phyloP scores from a whole-genome alignment of 345 rosid species.

The Linum trigynum region DNA sequence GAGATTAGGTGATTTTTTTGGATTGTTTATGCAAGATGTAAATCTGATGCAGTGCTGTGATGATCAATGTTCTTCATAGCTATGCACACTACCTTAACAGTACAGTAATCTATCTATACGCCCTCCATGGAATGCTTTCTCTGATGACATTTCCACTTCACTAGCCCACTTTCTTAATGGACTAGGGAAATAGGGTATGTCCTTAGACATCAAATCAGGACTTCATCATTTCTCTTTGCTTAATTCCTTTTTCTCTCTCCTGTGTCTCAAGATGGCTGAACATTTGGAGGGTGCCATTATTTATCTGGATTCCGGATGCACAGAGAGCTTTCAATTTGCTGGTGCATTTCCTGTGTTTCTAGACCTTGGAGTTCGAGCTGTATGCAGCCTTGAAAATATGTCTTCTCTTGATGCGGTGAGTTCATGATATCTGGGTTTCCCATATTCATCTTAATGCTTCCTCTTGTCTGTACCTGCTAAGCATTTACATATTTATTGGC shows the following conservation, averaged over 20 bases:
- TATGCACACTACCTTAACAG: no score
- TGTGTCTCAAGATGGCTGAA: slow-evolving; percentile 48
- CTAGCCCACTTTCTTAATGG: not conserved
- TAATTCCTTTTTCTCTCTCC: not conserved
- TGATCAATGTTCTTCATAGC: no score
- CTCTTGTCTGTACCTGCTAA: not conserved
- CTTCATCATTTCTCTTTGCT: not conserved
- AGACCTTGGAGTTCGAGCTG: slow-evolving; percentile 57
- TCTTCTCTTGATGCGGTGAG: slow-evolving; percentile 69
- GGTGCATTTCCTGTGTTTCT: slow-evolving; percentile 79
- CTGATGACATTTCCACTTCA: not conserved
- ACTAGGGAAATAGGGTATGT: not conserved
- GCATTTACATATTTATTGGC: not conserved
- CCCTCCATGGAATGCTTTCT: not conserved
- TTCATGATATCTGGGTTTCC: slow-evolving; percentile 5
- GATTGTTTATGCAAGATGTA: no score
- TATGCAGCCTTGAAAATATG: slow-evolving; percentile 81
- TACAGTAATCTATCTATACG: no score
- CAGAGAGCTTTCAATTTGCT: slow-evolving; percentile 77
- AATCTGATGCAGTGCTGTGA: no score
- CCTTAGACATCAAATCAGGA: not conserved
- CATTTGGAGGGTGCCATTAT: slow-evolving; percentile 53
- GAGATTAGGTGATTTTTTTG: no score
- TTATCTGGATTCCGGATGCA: slow-evolving; percentile 87
- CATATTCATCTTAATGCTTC: slow-evolving; percentile 2